Base-by-base conservation (phyloP, 768 basidiomycete species). In the Collybia mongolica region DNA sequence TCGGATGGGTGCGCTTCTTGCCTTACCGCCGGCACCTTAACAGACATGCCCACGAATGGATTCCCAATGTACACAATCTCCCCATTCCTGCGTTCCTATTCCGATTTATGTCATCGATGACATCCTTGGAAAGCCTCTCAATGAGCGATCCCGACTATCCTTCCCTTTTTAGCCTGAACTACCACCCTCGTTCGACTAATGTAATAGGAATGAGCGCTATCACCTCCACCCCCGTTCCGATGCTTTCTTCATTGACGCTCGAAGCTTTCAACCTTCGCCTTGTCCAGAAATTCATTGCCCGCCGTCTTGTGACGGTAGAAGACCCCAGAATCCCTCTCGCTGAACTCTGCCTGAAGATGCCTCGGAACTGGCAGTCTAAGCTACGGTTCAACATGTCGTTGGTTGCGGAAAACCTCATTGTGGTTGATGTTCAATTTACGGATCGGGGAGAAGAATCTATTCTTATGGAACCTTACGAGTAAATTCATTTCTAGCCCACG, bases 141-240 rank as follows among this genome's bases (percentile, higher is more conserved):
- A 39, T 52, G 8, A 37, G 46, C 2, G 29, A 47, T 36, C 54
- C 54, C 7, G 35, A 50, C n/a, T 40, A 49, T 6, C 22, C 47
- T 18, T 44, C 51, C 22, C 46, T 52, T 12, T 44, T 45, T 17
- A 44, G 42, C 8, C 45, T 55, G 14, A 55, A 55, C n/a, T 52
- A 52, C 23, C 7, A 44, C 28, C 38, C 46, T 5, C 28, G 35
- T 11, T 29, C 15, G 3, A n/a, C 18, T 24, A 7, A 7, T 26
- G 7, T 26, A 7, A 12, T 15, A 12, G 45, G 32, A 6, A 29
- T 37, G 8, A 37, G n/a, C 26, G 18, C 35, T 17, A 20, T 19
- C 17, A 46, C 20, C 2, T 14, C 9, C 23, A 24, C 24, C 5
- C 49, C 46, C 44, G 15, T 55, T 11, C 41, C 22, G 8, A 20